A percentile compares a stretch with the other conserved stretches of the same genome.
phyloP scores from a whole-genome alignment of 495 filamentous ascomycete species.

The Penicillium cosmopolitanum region DNA sequence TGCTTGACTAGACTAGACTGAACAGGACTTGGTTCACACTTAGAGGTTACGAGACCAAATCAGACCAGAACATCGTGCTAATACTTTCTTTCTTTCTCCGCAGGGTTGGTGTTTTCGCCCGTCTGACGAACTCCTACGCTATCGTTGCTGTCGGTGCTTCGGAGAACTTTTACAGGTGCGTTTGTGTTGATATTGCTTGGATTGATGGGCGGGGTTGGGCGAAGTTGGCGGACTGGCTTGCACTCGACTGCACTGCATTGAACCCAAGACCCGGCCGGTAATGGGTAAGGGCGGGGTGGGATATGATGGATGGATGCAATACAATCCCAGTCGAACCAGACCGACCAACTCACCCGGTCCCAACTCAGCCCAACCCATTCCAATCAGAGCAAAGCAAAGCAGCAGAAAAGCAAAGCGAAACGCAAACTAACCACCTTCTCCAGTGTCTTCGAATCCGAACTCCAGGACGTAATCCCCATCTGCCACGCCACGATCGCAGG shows the following conservation, averaged over 20 bases:
- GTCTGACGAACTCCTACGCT: conserved; percentile 94
- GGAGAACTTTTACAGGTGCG: conserved; percentile 94
- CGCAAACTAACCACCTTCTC: not conserved
- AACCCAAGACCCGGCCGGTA: not conserved
- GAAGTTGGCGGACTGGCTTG: too few relatives aligned
- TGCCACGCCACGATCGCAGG: conserved; percentile 97
- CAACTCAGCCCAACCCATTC: not conserved
- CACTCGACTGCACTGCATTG: too few relatives aligned
- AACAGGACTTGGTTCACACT: too few relatives aligned
- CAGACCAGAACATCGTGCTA: too few relatives aligned
- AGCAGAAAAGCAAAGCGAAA: not conserved
- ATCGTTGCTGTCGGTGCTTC: conserved; percentile 91
- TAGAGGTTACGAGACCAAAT: too few relatives aligned
- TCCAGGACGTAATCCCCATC: conserved; percentile 97
- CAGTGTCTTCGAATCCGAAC: conserved; percentile 90
- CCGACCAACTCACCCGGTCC: not conserved
- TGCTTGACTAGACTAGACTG: too few relatives aligned
- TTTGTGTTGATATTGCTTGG: not conserved
- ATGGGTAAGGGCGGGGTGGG: too few relatives aligned
- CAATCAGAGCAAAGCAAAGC: too few relatives aligned
- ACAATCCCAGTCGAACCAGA: too few relatives aligned
- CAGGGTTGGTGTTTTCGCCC: conserved; percentile 95
- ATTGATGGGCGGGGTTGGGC: too few relatives aligned
- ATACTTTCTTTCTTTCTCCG: conserved; percentile 1
- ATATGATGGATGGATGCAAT: too few relatives aligned